Conservation (phyloP, 2,329 filamentous ascomycete species). For the Ophiosphaerella herpotricha region DNA sequence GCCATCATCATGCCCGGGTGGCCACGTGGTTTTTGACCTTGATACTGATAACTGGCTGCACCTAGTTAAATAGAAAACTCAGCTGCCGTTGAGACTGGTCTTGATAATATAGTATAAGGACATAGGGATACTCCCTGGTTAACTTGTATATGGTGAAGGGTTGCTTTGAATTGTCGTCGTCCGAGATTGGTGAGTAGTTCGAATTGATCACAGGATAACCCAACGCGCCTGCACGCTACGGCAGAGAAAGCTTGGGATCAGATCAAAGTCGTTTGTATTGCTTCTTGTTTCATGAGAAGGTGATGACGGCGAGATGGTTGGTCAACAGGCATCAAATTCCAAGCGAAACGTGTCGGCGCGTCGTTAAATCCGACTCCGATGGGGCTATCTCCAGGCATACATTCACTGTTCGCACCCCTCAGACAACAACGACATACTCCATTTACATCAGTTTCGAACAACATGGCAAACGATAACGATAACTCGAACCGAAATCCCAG, state of each 20-base stretch:
- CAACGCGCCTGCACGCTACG: background rate
- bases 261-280: background rate
- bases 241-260: background rate
- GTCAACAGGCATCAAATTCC: background rate
- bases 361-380: background rate
- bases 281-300: constrained; percentile 5
- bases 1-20: too few relatives aligned
- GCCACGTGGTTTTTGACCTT: too few relatives aligned
- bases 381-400: constrained; percentile 12
- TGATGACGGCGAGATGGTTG: constrained; percentile 6
- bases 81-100: too few relatives aligned
- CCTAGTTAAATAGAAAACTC: too few relatives aligned
- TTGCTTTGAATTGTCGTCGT: too few relatives aligned
- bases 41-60: too few relatives aligned
- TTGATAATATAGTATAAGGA: too few relatives aligned
- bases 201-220: background rate
- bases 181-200: too few relatives aligned
- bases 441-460: constrained; percentile 6
- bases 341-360: background rate
- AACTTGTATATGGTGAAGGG: too few relatives aligned
- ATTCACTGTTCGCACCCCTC: constrained; percentile 9
- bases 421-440: constrained; percentile 10
- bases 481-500: constrained; percentile 16
- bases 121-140: too few relatives aligned
- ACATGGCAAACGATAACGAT: constrained; percentile 32